Base-by-base conservation (phyloP, 495 filamentous ascomycete species). In the Podospora australis region DNA sequence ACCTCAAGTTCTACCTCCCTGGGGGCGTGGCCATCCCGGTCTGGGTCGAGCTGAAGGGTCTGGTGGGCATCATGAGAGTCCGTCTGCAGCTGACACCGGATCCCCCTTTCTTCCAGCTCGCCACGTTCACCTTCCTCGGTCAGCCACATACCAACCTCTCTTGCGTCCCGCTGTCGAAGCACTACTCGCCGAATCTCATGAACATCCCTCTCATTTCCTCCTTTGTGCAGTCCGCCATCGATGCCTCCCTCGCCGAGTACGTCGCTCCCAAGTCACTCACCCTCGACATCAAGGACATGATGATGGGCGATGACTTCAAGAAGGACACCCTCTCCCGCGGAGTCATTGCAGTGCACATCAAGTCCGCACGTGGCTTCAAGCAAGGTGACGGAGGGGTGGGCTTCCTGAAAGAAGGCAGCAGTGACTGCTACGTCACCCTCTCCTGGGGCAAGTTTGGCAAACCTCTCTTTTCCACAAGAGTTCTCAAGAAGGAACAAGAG, bases 391-490 rank as follows among this genome's bases (percentile, higher is more conserved):
- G 70, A 11, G 70, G 76, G 13, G 55, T 83, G 20, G 72, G 71
- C 1, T 65, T 69, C 6, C 44, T 83, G 25, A 71, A 78, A 50
- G 82, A 77, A 48, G 83, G 83, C 4, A 79, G 78, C 19, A 76
- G 79, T 19, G 84, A 88, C 60, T 66, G 77, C 1, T 88, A 87
- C 56, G 79, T 87, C 21, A 78, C 74, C 8, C 78, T 86, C 13
- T 82, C 79, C 8, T 88, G 84, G 80, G 82, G 79, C 13, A 88
- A 87, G 50, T 86, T 86, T 55, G 80, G 82, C 39, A 87, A 87
- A 52, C 80, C 84, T 28, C 64, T 82, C 38, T 72, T 59, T 46
- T 79, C 77, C 34, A 87, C 73, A 25, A 80, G 75, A 59, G 78
- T 90, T 56, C 79, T 78, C 54, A 64, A 70, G 16, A 61, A 70